Evolutionary conservation across 2,329 filamentous ascomycete species (phyloP), one percentile per base, ranked within the genome.

Genomic region (Penicillium expansum): DNA sequence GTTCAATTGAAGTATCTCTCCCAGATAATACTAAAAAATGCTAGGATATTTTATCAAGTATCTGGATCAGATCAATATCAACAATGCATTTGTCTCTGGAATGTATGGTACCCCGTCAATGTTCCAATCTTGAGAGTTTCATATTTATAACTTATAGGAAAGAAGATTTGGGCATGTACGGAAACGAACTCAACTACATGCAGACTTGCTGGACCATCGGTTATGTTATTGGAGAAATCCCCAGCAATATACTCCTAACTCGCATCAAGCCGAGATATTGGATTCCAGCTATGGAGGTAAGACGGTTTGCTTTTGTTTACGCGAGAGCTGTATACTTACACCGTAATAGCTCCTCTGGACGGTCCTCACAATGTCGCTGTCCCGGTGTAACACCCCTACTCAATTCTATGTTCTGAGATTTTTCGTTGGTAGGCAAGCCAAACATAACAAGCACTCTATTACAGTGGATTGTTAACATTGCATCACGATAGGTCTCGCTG

Each of bases 121-220:
- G 3, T 14, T 32, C 3, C 5, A 33, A 20, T 20, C 7, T 27
- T 1, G 13, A 27, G 4, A 5, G 9, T n/a, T 50, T 37, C 8
- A 37, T 60, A 35, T 20, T 48, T 11, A 20, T 10, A 30, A 38
- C 35, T 27, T 4, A 13, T 18, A 78, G 76, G 80, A 78, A 83
- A 65, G 79, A 83, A 62, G 82, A 84, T 52, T 69, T 85, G 0
- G 66, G 72, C 2, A 69, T 85, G 20, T 78, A 80, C 44, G 76
- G 77, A 1, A 85, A 85, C 59, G 73, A 86, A 54, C 73, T 85
- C 32, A 84, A 85, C 51, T 80, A 80, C 52, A 80, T 82, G 71
- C 75, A 83, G 49, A 80, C 82, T 0, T 79, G 77, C 29, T 87
- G 84, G 76, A 86, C 82, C 0, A 77, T 83, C 0, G 85, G 85